Evolutionary conservation across 2,329 filamentous ascomycete species (phyloP), one percentile per base, ranked within the genome.

Genomic region (Penicillium carneum): DNA sequence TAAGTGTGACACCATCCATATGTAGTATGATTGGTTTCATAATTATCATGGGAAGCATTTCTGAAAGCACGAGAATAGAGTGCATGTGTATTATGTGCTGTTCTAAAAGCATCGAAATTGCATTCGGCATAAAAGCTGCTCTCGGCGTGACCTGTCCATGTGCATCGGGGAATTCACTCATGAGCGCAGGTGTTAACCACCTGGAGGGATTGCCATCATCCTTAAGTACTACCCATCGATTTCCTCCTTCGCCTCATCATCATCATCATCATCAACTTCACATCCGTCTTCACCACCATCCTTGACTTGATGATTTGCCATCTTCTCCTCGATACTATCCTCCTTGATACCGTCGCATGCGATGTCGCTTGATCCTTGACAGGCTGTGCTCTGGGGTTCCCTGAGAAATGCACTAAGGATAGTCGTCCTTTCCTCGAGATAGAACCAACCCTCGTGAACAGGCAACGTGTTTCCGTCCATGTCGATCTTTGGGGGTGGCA

Each of bases 381-480:
- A 12, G 6, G 5, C 10, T 10, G 33, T 23, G n/a, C 12, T 26
- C 7, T 38, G 51, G 3, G 39, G 33, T 8, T 68, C 45, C 18
- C 64, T 68, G 18, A 73, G 58, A 38, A 69, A 71, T 26, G 56
- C 62, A 1, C 67, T 65, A 23, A 75, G 63, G 20, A 73, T 53
- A 3, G 61, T 66, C n/a, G 16, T 61, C 10, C 50, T 64, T 39
- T 49, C 59, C 45, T 75, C 69, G 50, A 69, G 71, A 45, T 50
- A 63, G 47, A 72, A 80, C 74, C 74, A 78, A 4, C 74, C 73
- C 45, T 74, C 67, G 45, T 72, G 65, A 8, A 63, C 54, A 43
- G 73, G 69, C 9, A 74, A 43, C 12, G 50, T 8, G 8, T 69
- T 63, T 10, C 73, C 74, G 11, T 70, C 58, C 12, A 45, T n/a